These are phyloP conservation scores for Xylariales sp. DNA, from an alignment of 2,329 filamentous ascomycete species.

Conservation along the genomic window DNA sequence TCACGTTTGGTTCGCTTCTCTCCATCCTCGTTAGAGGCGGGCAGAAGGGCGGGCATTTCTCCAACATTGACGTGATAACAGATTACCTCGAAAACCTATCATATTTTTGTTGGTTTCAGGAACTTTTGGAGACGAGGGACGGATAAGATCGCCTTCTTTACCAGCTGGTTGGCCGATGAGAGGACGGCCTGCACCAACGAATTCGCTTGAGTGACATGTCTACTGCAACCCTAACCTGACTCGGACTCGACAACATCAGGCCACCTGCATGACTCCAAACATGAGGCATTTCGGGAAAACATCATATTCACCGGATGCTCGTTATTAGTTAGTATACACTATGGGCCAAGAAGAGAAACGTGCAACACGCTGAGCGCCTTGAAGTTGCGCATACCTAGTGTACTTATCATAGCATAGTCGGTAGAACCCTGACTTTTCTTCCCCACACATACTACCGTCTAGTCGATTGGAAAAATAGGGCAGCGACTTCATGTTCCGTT, in stretches of 20 bases:
- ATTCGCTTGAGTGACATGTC: slow-evolving; percentile 19
- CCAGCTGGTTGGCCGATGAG: slow-evolving; percentile 21
- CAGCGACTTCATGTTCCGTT: slow-evolving; percentile 4
- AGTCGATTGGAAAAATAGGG: background rate
- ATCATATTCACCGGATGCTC: background rate
- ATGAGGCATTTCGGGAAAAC: slow-evolving; percentile 14
- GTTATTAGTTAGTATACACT: background rate
- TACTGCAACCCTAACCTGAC: slow-evolving; percentile 25
- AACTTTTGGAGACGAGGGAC: slow-evolving; percentile 7
- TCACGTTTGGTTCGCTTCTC: slow-evolving; percentile 17
- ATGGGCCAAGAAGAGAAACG: slow-evolving; percentile 12
- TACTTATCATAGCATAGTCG: background rate
- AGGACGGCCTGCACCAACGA: slow-evolving; percentile 23
- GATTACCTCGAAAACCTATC: slow-evolving; percentile 9
- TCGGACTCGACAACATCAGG: slow-evolving; percentile 18
- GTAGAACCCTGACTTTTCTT: slow-evolving; percentile 5
- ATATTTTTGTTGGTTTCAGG: slow-evolving; percentile 1
- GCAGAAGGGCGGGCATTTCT: slow-evolving; percentile 13
- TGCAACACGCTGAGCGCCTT: slow-evolving; percentile 11
- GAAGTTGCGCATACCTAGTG: background rate
- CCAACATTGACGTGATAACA: slow-evolving; percentile 15
- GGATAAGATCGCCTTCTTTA: slow-evolving; percentile 18
- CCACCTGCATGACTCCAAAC: slow-evolving; percentile 27
- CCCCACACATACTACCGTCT: background rate
- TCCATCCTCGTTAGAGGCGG: slow-evolving; percentile 6